Conservation (phyloP, 345 rosid species). For the Pseudoturritis turrita region DNA sequence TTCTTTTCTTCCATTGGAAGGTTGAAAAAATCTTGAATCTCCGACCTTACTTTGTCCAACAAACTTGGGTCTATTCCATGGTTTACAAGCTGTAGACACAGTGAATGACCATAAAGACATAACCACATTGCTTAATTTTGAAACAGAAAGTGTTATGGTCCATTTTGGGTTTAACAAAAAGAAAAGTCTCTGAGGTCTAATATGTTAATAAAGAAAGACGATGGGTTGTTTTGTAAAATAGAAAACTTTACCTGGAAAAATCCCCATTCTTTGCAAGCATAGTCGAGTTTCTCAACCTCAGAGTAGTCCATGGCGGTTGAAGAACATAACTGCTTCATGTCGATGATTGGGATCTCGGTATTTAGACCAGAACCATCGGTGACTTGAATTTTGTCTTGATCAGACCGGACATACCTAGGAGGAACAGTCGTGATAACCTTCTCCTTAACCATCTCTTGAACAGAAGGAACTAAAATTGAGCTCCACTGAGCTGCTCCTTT, state of each 20-base stretch:
- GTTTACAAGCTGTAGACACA: conserved; percentile 24
- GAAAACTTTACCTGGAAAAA: conserved; percentile 48
- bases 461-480: conserved; percentile 22
- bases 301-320: background rate
- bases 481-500: conserved; percentile 17
- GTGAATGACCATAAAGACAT: background rate
- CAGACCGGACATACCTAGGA: conserved; percentile 18
- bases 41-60: conserved; percentile 24
- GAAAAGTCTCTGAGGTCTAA: background rate
- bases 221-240: background rate
- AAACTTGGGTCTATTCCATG: conserved; percentile 32
- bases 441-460: conserved; percentile 31
- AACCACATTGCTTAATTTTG: background rate
- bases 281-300: conserved; percentile 38
- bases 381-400: conserved; percentile 1
- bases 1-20: conserved; percentile 38
- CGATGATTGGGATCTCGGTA: conserved; percentile 21
- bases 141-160: background rate
- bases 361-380: background rate
- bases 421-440: conserved; percentile 17
- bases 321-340: conserved; percentile 19
- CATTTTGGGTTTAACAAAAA: background rate
- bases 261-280: conserved; percentile 60
- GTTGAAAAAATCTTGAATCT: conserved; percentile 30
- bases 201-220: background rate